Base-by-base conservation (phyloP, 805 yeast genomes). In the Ogataea henricii region DNA sequence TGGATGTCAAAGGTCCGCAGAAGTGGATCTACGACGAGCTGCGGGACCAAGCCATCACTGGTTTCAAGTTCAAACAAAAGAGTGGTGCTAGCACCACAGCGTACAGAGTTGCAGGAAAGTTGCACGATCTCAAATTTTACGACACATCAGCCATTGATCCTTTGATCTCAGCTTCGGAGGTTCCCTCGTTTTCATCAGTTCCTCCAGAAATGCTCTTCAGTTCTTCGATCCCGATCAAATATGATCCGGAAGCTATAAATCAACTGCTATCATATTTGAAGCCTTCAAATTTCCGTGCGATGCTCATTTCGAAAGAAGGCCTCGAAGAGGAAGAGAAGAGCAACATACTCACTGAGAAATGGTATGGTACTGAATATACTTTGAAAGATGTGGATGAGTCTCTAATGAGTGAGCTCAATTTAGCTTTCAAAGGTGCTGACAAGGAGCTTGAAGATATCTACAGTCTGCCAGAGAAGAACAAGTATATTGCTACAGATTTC, bases 301-400 rank as follows among this genome's bases (percentile, higher is more conserved):
- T 75, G 37, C 62, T 91, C 21, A 70, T 81, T 12, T 72, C 79
- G 25, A 83, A 71, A 65, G 78, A 64, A 54, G 43, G 42, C 5
- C 73, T 80, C 44, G 74, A 74, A 6, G 75, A 82, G 3, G 76
- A 76, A 2, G 68, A 57, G 1, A 25, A 25, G 2, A n/a, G 30
- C 2, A 67, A 78, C 40, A 70, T 74, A 46, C 53, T 67, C 13
- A 72, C 61, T 17, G 99, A 92, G 64, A 74, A 81, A 59, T 92
- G 97, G 96, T 92, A 94, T 62, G 96, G 96, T 3, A 89, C 97
- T 0, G 86, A 87, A 56, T 88, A 89, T 63, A 67, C 77, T 2
- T 64, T 76, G 36, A 72, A 68, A 9, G 68, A 71, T 13, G 59
- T 88, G 18, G 70, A 80, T 2, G 37, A 53, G 0, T 69, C 67